Evolutionary conservation across 345 rosid species (phyloP).

Genomic region (Murraya paniculata): DNA sequence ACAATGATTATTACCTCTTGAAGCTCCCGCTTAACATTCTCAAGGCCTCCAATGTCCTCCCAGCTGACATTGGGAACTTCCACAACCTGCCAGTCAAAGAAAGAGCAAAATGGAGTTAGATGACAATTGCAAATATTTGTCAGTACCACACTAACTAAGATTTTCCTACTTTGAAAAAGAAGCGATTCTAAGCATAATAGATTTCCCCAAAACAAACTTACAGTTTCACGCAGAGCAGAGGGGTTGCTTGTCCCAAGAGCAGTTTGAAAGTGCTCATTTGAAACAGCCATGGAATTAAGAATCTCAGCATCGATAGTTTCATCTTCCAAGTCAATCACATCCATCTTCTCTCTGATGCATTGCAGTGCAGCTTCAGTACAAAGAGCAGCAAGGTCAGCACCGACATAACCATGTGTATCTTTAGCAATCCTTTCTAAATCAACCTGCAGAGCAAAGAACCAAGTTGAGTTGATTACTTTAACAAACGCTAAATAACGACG

Average conservation of each 20-base stretch:
- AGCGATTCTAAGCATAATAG: not conserved
- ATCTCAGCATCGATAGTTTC: conserved; percentile 67
- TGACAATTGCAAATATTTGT: not conserved
- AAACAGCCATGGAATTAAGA: conserved; percentile 67
- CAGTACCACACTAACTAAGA: not conserved
- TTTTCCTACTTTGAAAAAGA: not conserved
- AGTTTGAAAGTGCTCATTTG: conserved; percentile 64
- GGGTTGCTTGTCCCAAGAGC: conserved; percentile 75
- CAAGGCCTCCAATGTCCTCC: conserved; percentile 74
- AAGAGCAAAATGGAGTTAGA: conserved; percentile 7
- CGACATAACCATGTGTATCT: conserved; percentile 66
- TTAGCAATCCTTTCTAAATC: conserved; percentile 60
- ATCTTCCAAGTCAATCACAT: conserved; percentile 67
- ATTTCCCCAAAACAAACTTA: conserved; percentile 22
- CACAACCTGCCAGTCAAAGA: conserved; percentile 40
- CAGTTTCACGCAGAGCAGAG: conserved; percentile 72
- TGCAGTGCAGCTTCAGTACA: conserved; percentile 76
- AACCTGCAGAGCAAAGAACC: conserved; percentile 25
- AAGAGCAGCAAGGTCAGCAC: conserved; percentile 70
- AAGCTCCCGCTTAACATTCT: conserved; percentile 69
- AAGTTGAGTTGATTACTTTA: not conserved
- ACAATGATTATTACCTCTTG: conserved; percentile 47
- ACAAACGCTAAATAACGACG: not conserved
- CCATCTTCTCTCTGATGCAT: conserved; percentile 77
- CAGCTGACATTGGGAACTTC: conserved; percentile 74